Evolutionary conservation across 345 rosid genomes (phyloP), one percentile per base, ranked within the genome.

Genomic region (Brassica cretica): DNA sequence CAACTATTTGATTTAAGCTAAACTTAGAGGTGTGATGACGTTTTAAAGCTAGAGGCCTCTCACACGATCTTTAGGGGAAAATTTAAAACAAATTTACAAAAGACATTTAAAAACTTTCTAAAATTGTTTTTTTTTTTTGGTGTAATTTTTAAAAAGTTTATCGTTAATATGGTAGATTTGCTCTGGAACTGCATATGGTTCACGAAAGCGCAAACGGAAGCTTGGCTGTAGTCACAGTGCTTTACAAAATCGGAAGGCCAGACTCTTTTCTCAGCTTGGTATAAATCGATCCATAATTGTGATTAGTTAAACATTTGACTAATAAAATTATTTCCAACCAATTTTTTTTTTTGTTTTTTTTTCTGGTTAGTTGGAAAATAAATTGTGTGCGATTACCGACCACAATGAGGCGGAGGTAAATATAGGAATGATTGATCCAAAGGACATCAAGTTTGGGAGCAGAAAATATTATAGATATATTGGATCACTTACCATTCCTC

Each of bases 401-500:
- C 30, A 21, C 14, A 3, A 59, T 0, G 81, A 83, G 24, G 67
- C 19, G 21, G 84, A 85, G 33, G 80, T 1, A 60, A 76, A n/a
- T 29, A 81, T 80, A 46, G 98, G 97, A 3, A 18, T 82, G 5
- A 72, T 87, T 14, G 83, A 92, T 64, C 94, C 96, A 15, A 87
- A 78, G 35, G 16, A 39, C 30, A 81, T 94, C 18, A 77, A 85
- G 46, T 37, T 88, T 2, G 91, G 85, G 30, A 85, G 89, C 79
- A 80, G 90, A 77, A 84, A 89, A 74, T 94, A 87, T 74, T 94
- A 84, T 74, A 85, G 96, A 83, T 94, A 92, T 74, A 30, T 85
- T 2, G 98, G 98, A 46, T 94, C 98, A 64, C 96, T 94, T 12
- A 94, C 97, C 0, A 4, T 66, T 72, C 98, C 97, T 82, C 97